phyloP scores from a whole-genome alignment of 2,329 filamentous ascomycete genomes.

The Hypoxylon sp. region DNA sequence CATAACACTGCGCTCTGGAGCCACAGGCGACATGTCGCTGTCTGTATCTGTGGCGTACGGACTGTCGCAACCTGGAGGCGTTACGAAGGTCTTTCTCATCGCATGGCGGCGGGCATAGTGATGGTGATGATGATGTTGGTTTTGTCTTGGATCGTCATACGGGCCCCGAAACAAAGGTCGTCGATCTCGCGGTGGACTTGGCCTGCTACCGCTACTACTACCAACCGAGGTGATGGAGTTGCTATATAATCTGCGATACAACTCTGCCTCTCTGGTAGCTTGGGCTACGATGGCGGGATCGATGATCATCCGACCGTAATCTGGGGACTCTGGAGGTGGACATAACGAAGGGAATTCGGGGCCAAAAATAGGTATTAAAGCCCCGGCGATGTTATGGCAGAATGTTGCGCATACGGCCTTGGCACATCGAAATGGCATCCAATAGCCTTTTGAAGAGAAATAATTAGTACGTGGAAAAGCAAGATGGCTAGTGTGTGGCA shows the following conservation, averaged over 20 bases:
- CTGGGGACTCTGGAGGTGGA: conserved; percentile 67
- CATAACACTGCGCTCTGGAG: conserved; percentile 37
- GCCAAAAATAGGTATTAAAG: conserved; percentile 90
- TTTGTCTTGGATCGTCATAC: conserved; percentile 39
- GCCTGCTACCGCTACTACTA: conserved; percentile 16
- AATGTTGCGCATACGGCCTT: conserved; percentile 89
- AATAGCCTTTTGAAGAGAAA: conserved; percentile 74
- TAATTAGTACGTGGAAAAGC: conserved; percentile 18
- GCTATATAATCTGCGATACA: conserved; percentile 50
- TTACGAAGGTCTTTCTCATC: conserved; percentile 45
- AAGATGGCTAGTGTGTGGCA: conserved; percentile 27
- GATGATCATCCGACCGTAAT: conserved; percentile 74
- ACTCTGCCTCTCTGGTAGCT: conserved; percentile 60
- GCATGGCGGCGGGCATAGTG: conserved; percentile 26
- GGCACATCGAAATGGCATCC: conserved; percentile 92
- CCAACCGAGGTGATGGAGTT: conserved; percentile 35
- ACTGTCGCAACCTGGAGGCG: conserved; percentile 45
- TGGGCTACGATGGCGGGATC: conserved; percentile 61
- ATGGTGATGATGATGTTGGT: conserved; percentile 33
- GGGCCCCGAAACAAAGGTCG: conserved; percentile 40
- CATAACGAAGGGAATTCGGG: conserved; percentile 80
- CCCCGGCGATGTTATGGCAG: conserved; percentile 83
- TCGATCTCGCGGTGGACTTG: conserved; percentile 40
- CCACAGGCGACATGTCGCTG: conserved; percentile 46
- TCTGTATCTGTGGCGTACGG: conserved; percentile 55